phyloP scores from a whole-genome alignment of 106 monocot genomes.

The Acorus gramineus region DNA sequence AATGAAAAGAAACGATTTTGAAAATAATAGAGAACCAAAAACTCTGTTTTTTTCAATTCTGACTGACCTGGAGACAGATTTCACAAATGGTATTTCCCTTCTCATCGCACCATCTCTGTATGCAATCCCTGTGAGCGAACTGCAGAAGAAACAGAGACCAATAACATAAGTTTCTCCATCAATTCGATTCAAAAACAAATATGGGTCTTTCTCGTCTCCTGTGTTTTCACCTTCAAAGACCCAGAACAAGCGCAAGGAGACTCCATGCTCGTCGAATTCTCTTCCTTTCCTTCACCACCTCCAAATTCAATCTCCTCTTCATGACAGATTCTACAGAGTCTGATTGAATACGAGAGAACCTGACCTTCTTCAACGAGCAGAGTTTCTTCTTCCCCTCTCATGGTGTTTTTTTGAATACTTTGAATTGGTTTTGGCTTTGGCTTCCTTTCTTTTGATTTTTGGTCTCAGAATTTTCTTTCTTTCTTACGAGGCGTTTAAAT shows the following conservation, averaged over 20 bases:
- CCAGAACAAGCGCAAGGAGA: constrained; percentile 88
- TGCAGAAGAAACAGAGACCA: constrained; percentile 11
- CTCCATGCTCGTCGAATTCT: constrained; percentile 59
- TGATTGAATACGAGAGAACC: not conserved
- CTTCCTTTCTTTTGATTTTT: no score
- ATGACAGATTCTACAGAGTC: constrained; percentile 80
- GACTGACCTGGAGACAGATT: constrained; percentile 73
- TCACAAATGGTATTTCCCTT: constrained; percentile 75
- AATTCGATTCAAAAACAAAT: no score
- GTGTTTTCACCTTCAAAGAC: constrained; percentile 58
- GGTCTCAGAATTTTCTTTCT: no score
- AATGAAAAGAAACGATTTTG: not conserved
- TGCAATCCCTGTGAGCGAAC: constrained; percentile 84
- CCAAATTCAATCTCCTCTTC: constrained; percentile 45
- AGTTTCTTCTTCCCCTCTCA: no score
- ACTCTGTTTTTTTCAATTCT: not conserved
- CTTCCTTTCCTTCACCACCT: not conserved
- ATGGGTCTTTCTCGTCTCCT: no score
- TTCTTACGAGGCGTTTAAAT: no score
- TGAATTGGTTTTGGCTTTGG: no score
- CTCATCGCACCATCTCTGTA: constrained; percentile 95
- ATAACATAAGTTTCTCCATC: not conserved
- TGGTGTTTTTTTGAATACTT: no score
- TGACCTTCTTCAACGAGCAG: no score
- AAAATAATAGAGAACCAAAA: not conserved